phyloP scores from a whole-genome alignment of 306 rosid species.

The Cicer chorassanicum region DNA sequence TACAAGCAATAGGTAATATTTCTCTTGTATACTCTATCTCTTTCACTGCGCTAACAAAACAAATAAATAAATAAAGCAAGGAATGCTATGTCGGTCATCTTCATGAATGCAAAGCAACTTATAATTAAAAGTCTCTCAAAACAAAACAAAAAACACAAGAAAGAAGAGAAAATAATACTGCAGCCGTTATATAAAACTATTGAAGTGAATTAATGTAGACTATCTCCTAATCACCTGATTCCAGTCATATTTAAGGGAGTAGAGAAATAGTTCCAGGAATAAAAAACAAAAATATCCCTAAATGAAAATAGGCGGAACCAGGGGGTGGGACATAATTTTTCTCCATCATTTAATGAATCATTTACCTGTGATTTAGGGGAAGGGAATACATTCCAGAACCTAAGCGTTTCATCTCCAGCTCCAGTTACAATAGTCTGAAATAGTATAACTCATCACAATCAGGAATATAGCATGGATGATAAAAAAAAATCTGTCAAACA shows the following conservation, averaged over 20 bases:
- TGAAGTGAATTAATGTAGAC: background rate
- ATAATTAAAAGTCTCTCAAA: too few species aligned
- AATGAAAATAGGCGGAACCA: conserved; percentile 19
- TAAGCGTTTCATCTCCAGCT: conserved; percentile 99
- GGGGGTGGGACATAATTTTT: background rate
- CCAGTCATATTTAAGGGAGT: background rate
- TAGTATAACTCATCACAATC: conserved; percentile 27
- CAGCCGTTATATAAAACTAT: background rate
- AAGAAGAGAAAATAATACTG: conserved; percentile 10
- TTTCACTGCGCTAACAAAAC: conserved; percentile 7
- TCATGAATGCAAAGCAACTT: conserved; percentile 10
- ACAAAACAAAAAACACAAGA: background rate
- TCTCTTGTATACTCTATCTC: background rate
- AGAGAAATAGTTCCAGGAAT: background rate
- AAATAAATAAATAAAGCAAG: background rate
- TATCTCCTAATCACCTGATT: background rate
- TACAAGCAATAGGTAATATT: background rate
- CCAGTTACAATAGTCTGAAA: conserved; percentile 97
- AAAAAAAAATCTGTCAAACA: conserved; percentile 10
- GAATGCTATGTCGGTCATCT: background rate
- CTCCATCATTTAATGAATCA: conserved; percentile 22
- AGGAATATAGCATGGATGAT: conserved; percentile 31
- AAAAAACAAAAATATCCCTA: conserved; percentile 28
- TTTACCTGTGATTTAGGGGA: conserved; percentile 98
- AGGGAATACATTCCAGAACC: conserved; percentile 98